phyloP scores from a whole-genome alignment of 2,329 filamentous ascomycete species.

The Cryphonectria japonica region DNA sequence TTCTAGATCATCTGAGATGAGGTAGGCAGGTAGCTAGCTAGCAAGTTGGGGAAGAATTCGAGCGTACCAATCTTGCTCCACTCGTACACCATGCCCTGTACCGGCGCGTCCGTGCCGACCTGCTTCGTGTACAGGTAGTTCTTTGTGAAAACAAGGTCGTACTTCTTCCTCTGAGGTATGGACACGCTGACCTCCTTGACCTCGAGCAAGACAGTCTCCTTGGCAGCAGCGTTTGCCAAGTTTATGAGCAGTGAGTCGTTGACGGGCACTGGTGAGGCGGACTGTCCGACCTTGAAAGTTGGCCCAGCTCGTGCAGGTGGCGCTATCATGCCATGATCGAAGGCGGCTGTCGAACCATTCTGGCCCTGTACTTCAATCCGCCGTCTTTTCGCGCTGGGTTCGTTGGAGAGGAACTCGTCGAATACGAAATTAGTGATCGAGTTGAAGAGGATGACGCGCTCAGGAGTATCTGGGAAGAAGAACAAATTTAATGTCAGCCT shows the following conservation, averaged over 20 bases:
- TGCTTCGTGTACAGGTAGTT: conserved; percentile 61
- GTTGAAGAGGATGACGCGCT: conserved; percentile 58
- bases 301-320: conserved; percentile 9
- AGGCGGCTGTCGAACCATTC: conserved; percentile 22
- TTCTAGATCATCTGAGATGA: too few species aligned
- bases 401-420: conserved; percentile 20
- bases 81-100: conserved; percentile 58
- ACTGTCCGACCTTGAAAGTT: conserved; percentile 14
- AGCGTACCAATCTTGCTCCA: conserved; percentile 66
- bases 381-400: conserved; percentile 27
- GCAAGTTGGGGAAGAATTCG: neutral
- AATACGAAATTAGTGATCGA: conserved; percentile 35
- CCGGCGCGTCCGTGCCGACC: conserved; percentile 54
- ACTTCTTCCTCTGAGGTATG: conserved; percentile 70
- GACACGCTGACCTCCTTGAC: conserved; percentile 71
- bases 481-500: neutral
- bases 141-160: conserved; percentile 65
- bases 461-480: conserved; percentile 51
- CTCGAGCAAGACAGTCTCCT: conserved; percentile 59
- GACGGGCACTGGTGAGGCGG: conserved; percentile 12
- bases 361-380: conserved; percentile 20
- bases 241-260: conserved; percentile 29
- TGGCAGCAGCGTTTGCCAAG: conserved; percentile 42
- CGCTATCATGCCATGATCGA: conserved; percentile 19
- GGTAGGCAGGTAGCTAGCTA: too few species aligned